phyloP scores from a whole-genome alignment of 805 yeast species.

The Vanderwaltozyma tropicalis region DNA sequence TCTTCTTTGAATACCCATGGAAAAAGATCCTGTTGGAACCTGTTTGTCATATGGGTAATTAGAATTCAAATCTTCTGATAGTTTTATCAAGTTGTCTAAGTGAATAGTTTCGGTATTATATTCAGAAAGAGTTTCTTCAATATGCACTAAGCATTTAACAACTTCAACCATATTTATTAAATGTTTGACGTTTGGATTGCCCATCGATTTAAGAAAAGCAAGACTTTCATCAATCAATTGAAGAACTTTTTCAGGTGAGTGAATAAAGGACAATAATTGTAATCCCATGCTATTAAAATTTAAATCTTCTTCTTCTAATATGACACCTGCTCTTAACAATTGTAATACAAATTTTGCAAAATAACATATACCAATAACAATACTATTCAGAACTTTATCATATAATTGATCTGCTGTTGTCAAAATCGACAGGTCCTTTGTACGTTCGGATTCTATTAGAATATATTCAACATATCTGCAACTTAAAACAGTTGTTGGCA shows the following conservation, averaged over 20 bases:
- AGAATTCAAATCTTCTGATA: constrained; percentile 3
- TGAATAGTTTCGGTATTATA: constrained; percentile 9
- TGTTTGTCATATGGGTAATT: neutral
- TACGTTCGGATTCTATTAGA: constrained; percentile 32
- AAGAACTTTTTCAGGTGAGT: constrained; percentile 14
- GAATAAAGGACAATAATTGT: constrained; percentile 28
- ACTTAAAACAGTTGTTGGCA: constrained; percentile 69
- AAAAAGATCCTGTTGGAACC: constrained; percentile 31
- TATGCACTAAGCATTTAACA: constrained; percentile 22
- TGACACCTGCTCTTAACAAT: constrained; percentile 45
- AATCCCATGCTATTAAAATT: constrained; percentile 53
- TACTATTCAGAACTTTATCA: constrained; percentile 42
- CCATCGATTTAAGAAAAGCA: constrained; percentile 8
- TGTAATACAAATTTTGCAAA: constrained; percentile 38
- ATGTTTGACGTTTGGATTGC: constrained; percentile 1
- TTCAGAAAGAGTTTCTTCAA: constrained; percentile 12
- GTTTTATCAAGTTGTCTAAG: constrained; percentile 9
- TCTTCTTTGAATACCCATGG: constrained; percentile 38
- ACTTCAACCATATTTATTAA: constrained; percentile 18
- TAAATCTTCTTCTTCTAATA: constrained; percentile 68
- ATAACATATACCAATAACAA: constrained; percentile 43
- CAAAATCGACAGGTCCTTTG: constrained; percentile 8
- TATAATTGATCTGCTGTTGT: constrained; percentile 28
- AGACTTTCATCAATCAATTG: constrained; percentile 27
- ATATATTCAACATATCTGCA: constrained; percentile 60